Evolutionary conservation across 306 rosid genomes (phyloP), one percentile per base, ranked within the genome.

Genomic region (Ormosia semicastrata): DNA sequence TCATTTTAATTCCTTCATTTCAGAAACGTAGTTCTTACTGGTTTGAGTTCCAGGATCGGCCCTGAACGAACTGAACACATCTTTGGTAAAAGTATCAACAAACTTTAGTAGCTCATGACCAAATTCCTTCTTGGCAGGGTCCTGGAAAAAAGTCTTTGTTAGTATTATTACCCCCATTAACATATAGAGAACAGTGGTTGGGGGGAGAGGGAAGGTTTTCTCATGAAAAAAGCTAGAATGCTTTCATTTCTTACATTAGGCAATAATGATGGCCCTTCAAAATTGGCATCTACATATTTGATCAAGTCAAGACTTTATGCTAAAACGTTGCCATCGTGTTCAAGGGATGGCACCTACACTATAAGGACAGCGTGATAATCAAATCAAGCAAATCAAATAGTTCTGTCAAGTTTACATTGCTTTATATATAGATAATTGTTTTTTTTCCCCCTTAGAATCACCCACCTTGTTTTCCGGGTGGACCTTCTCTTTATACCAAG

Each of bases 401-500:
- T 15, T 52, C 9, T 0, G 2, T 52, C 29, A 9, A 65, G 3
- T 36, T 18, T 11, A 10, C 40, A 6, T 60, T 17, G 33, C 2
- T 32, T 57, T 8, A 7, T 57, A 2, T 39, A 7, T 24, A 24
- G 24, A 13, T 1, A 4, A 17, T 13, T n/a, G n/a, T n/a, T n/a
- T 4, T 34, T 18, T 8, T 64, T 9, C 60, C 18, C 4, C n/a
- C 14, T 47, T 15, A 29, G 10, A 3, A 30, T 46, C 8, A 40
- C 9, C 15, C 33, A 90, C 92, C 59, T n/a, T n/a, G n/a, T n/a
- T n/a, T n/a, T n/a, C n/a, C n/a, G n/a, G n/a, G n/a, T n/a, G n/a
- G n/a, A 90, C 92, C 59, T 90, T 92, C 73, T 92, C 97, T 87
- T 86, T 89, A 72, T 90, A 92, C 97, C 94, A 92, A 82, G 85